Evolutionary conservation across 1,139 yeast genomes (phyloP), one percentile per base, ranked within the genome.

Genomic region (Candida freyschussii): DNA sequence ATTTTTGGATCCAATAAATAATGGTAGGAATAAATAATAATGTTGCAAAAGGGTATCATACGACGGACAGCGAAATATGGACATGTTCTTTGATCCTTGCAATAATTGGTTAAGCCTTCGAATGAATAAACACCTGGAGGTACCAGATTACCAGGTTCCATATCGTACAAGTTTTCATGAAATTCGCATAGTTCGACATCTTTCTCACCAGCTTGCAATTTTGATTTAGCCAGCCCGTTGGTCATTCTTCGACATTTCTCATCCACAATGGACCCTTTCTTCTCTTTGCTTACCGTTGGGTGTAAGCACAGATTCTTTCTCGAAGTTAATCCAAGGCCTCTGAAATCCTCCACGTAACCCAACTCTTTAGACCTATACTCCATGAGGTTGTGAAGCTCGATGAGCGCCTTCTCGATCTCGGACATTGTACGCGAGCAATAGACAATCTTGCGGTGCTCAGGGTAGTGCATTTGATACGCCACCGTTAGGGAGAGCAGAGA

Each of bases 401-500:
- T 86, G 56, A 91, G 64, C 0, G 98, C 97, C 62, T 91, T 91
- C 62, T 91, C 98, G 55, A 91, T 91, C 64, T 91, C 99, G 8
- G 96, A 85, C 98, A 91, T 91, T 22, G 99, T 91, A 71, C 99
- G 97, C 6, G 98, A 91, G 60, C 99, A 91, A 60, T 91, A 91
- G 6, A 91, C 85, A 47, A 91, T 78, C 64, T 91, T 91, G 27
- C 98, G 66, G 50, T 86, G 96, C 53, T 91, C 96, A 6, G 96
- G 95, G 56, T 87, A 87, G 59, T 77, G 84, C 84, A 85, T 78
- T 55, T 91, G 99, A 57, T 91, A 93, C 8, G 98, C 96, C 31
- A 91, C 86, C 0, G 97, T 86, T 26, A 91, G 62, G 1, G 97
- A 86, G 26, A 91, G 67, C 54, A 91, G 68, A 1, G 97, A 87